Percentiles rank a stretch among this genome's conserved stretches.
phyloP scores from a whole-genome alignment of 2,329 filamentous ascomycete genomes.

The Dactylonectria estremocensis region DNA sequence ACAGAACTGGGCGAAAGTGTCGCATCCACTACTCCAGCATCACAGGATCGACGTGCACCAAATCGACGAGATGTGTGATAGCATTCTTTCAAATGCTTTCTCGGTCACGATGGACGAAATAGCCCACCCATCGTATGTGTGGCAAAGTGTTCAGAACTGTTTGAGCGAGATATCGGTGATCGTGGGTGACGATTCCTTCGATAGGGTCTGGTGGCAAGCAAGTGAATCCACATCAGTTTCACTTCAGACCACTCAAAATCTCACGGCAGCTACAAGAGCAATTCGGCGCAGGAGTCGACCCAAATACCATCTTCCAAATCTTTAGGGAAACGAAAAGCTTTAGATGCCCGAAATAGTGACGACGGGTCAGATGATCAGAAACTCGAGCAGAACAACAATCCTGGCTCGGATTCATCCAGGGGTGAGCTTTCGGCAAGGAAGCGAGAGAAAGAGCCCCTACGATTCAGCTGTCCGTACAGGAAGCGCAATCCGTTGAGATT shows the following conservation, averaged over 20 bases:
- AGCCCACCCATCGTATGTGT: not conserved
- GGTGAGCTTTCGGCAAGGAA: not conserved
- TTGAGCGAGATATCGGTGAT: not conserved
- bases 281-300: not conserved
- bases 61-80: not conserved
- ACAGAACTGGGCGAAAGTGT: not conserved
- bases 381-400: not conserved
- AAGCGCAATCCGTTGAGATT: not conserved
- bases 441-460: not conserved
- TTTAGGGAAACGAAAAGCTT: not conserved
- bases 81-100: not conserved
- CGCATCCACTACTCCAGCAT: not conserved
- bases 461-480: not conserved
- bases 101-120: not conserved
- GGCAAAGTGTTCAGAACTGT: not conserved
- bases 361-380: not conserved
- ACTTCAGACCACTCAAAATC: not conserved
- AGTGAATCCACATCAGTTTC: not conserved
- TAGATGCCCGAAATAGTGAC: not conserved
- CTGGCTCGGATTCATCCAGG: not conserved
- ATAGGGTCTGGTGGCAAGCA: not conserved
- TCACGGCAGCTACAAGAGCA: not conserved
- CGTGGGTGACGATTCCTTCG: not conserved
- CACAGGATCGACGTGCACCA: not conserved
- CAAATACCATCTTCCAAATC: not conserved